Base-by-base conservation (phyloP, 1,284 basidiomycete species). In the Malassezia arunalokei region DNA sequence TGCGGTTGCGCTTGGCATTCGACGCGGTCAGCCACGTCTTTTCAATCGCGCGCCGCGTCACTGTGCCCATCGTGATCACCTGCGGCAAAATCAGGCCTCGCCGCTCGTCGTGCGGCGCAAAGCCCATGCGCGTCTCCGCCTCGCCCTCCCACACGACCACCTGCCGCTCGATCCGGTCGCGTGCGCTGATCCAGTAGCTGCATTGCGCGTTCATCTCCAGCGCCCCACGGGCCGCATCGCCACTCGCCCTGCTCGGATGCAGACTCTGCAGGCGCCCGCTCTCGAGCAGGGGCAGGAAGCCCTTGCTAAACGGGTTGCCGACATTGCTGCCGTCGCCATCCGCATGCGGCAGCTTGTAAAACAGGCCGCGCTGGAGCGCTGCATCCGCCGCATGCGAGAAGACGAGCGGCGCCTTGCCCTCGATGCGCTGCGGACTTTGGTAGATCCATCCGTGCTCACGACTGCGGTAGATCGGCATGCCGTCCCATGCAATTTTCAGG, bases 11-110 rank as follows among this genome's bases (percentile, higher is more conserved):
- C 78, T 99, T 98, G 3, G 92, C 91, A 65, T 99, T 99, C 58
- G 89, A 92, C 0, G 92, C 94, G 0, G 94, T 96, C 44, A 98
- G 77, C 94, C 94, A 98, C 0, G 94, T 98, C 74, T 85, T 87
- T 75, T 99, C 94, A 61, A 96, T 95, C 1, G 94, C 91, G 20
- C 92, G 84, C 8, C 91, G 85, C 11, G 92, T 98, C 43, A 98
- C 87, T 0, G 94, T 95, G 9, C 94, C 94, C 94, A 98, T 98
- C 3, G 89, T 86, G 64, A 96, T 86, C 44, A 98, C 86, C 74
- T 94, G 90, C 1, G 92, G 94, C 5, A 98, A 75, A 65, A 99
- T 96, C 66, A 96, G 81, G 8, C 92, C 78, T 75, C 29, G 73
- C 62, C 6, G 75, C 5, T 62, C 60, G 58, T 53, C 56, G 3